Evolutionary conservation across 352 stramenopile species (phyloP), one percentile per base, ranked within the genome.

Genomic region (Pythium brachiatum): DNA sequence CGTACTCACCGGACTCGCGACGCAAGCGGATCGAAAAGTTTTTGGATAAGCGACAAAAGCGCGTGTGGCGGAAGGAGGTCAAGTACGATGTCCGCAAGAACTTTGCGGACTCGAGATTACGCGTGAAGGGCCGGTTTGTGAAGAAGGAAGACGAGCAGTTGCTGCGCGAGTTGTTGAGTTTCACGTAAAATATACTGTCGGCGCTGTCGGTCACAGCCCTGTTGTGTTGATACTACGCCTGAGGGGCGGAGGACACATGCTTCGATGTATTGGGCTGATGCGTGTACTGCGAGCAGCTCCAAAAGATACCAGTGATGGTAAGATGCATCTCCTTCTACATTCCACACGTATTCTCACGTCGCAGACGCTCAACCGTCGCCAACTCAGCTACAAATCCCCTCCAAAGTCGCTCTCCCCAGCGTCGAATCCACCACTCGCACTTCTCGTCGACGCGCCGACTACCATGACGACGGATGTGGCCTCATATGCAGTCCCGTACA

Each of bases 31-130:
- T 97, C 26, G 81, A 92, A 53, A 76, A 81, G 23, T 98, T 98
- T 62, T 72, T 97, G 26, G 89, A 96, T 64, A 98, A 98, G 76
- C 83, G 94, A 60, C 89, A 96, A 57, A 86, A 81, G 47, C 90
- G 94, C 50, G 88, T 98, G 46, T 99, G 95, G 96, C 94, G 89
- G 48, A 98, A 99, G 70, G 98, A 98, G 51, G 96, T 99, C 9
- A 97, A 99, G 76, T 99, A 99, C 70, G 96, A 99, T 68, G 96
- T 99, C 23, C 82, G 97, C 51, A 99, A 99, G 79, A 99, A 99
- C 71, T 99, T 99, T 85, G 97, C 97, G 46, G 97, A 99, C 80
- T 98, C 92, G 76, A 81, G 97, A 51, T 75, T 99, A 68, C 85
- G 97, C 51, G 96, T 99, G 12, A 99, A 99, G 72, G 94, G 97